phyloP scores from a whole-genome alignment of 2,329 filamentous ascomycete species.

The Paracoccidioides lutzii region DNA sequence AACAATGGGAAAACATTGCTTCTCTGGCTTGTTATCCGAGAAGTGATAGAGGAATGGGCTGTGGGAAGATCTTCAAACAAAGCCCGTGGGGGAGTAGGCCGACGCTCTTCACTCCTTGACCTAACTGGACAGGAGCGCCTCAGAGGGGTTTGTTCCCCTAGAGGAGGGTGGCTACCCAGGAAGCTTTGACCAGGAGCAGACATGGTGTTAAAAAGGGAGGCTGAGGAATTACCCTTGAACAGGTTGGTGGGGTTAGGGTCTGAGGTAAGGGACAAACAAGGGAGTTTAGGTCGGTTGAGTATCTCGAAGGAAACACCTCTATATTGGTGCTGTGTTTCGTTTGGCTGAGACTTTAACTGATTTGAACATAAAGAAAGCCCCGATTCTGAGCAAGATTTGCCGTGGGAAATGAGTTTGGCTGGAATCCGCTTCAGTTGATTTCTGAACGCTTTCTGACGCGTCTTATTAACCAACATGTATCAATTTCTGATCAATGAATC shows the following conservation, averaged over 20 bases:
- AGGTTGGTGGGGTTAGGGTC: background rate
- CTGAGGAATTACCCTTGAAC: background rate
- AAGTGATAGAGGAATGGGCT: conserved; percentile 13
- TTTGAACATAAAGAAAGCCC: background rate
- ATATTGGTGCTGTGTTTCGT: conserved; percentile 6
- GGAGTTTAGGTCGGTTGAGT: conserved; percentile 7
- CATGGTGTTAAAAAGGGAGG: background rate
- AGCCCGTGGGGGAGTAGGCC: conserved; percentile 9
- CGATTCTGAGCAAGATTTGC: conserved; percentile 7
- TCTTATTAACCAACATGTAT: conserved; percentile 5
- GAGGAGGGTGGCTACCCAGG: background rate
- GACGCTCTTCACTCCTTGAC: background rate
- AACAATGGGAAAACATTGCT: background rate
- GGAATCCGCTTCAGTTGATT: conserved; percentile 9
- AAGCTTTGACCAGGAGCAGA: background rate
- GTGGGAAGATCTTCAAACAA: conserved; percentile 13
- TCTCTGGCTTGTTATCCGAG: conserved; percentile 4
- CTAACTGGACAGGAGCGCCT: background rate
- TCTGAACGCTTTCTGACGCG: conserved; percentile 11
- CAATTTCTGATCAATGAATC: background rate
- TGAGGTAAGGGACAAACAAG: background rate
- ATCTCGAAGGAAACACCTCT: conserved; percentile 13
- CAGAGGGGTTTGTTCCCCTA: background rate
- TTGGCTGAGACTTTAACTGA: background rate
- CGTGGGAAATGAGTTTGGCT: conserved; percentile 6